phyloP scores from a whole-genome alignment of 163 green algal genomes.

The Volvox carteri region DNA sequence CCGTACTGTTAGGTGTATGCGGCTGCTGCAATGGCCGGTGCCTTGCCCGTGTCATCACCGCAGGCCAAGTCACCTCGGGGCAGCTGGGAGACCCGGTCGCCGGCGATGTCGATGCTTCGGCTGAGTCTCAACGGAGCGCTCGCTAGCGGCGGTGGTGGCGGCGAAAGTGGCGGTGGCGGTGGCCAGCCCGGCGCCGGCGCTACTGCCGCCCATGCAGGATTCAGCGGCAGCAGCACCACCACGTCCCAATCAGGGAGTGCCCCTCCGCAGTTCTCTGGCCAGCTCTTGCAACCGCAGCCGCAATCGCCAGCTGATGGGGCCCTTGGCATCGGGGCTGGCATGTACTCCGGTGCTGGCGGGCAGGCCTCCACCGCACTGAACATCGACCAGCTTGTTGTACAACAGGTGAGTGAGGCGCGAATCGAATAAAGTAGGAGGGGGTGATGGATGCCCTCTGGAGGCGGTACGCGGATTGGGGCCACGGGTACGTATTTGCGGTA shows the following conservation, averaged over 20 bases:
- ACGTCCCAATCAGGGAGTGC: not conserved
- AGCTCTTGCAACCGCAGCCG: not conserved
- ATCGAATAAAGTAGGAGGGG: no score
- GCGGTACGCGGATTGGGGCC: not conserved
- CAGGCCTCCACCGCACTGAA: not conserved
- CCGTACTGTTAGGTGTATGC: not conserved
- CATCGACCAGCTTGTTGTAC: conserved; percentile 11
- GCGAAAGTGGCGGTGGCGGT: not conserved
- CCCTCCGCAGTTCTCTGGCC: no score
- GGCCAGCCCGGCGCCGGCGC: not conserved
- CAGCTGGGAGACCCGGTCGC: not conserved
- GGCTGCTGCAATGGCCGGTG: no score
- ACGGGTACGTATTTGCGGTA: not conserved
- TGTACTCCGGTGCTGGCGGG: not conserved
- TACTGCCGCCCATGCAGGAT: not conserved
- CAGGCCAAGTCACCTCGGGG: conserved; percentile 24
- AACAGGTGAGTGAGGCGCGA: not conserved
- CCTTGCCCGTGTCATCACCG: not conserved
- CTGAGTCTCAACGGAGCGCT: not conserved
- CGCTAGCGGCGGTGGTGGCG: not conserved
- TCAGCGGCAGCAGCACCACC: not conserved
- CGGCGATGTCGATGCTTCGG: not conserved
- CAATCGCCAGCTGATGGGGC: not conserved
- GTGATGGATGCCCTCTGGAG: not conserved
- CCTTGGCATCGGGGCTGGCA: not conserved